Base-by-base conservation (phyloP, 768 basidiomycete genomes). In the Boletus rubropictus region DNA sequence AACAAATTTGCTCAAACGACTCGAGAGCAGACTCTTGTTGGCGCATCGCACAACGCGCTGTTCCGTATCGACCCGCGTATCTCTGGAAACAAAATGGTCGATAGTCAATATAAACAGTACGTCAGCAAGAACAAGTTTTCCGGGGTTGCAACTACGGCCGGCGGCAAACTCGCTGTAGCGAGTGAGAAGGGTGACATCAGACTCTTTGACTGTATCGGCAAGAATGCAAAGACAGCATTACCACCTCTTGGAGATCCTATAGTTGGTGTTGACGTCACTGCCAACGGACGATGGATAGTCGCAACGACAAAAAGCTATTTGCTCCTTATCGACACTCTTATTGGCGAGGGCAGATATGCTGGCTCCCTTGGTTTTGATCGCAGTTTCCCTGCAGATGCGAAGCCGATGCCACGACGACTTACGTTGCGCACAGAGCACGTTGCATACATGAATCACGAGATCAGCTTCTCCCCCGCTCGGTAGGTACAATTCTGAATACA, bases 11-110 rank as follows among this genome's bases (percentile, higher is more conserved):
- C 96, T 6, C 93, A 87, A 55, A 96, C 84, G 55, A 93, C 93
- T 33, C 78, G 76, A 39, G 86, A 95, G 63, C 89, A 96, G 65
- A 99, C 96, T 3, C 75, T 99, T 46, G 82, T 98, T 52, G 96
- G 96, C 34, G 76, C 81, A 51, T 96, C 95, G 1, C 86, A 90
- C 68, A 98, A 98, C 61, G 88, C 92, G 8, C 74, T 99, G 39
- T 99, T 97, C 86, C 87, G 93, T 39, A 88, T 99, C 67, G 96
- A 99, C 69, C 96, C 96, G 35, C 91, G 96, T 50, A 72, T 97
- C 2, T 82, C 86, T 5, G 94, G 94, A 44, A 82, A 74, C 65
- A 97, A 98, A 71, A 78, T 98, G 65, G 95, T 97, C 49, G 88
- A 97, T 52, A 84, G 80, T 56, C 86, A 97, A 65, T 93, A 82